Base-by-base conservation (phyloP, 2,329 filamentous ascomycete species). In the Paraphaeosphaeria sporulosa region DNA sequence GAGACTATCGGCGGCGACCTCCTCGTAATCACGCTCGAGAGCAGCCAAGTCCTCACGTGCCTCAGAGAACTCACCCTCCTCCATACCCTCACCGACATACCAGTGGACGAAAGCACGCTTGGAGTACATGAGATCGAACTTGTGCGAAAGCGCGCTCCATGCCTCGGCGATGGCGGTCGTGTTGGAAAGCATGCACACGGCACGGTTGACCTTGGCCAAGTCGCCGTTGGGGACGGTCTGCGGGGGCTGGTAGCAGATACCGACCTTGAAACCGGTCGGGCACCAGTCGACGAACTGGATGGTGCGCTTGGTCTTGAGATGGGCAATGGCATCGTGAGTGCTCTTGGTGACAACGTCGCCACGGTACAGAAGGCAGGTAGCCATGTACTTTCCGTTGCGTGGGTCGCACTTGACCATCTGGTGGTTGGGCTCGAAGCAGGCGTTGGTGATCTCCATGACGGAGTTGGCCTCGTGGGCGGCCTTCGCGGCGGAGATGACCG, bases 321-420 rank as follows among this genome's bases (percentile, higher is more conserved):
- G 93, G 64, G 94, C 94, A 71, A 98, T 94, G 68, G 95, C 94
- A 62, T 84, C 88, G 85, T 97, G 92, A 70, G 92, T 92, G 76
- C 98, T 94, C 84, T 96, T 96, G 82, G 94, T 92, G 64, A 98
- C 95, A 73, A 99, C 94, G 76, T 98, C 95, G 81, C 94, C 95
- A 80, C 94, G 94, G 89, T 99, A 99, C 80, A 99, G 85, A 83
- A 99, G 83, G 82, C 94, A 97, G 75, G 94, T 97, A 68, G 94
- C 94, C 94, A 99, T 99, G 89, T 99, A 99, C 88, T 99, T 99
- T 83, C 94, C 94, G 82, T 96, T 94, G 78, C 94, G 93, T 72
- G 94, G 94, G 81, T 99, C 95, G 79, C 94, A 99, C 88, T 97
- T 97, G 81, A 99, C 94, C 94, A 99, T 99, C 90, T 99, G 94